Conservation (phyloP, 805 yeast species). For the Hanseniaspora taiwanica region DNA sequence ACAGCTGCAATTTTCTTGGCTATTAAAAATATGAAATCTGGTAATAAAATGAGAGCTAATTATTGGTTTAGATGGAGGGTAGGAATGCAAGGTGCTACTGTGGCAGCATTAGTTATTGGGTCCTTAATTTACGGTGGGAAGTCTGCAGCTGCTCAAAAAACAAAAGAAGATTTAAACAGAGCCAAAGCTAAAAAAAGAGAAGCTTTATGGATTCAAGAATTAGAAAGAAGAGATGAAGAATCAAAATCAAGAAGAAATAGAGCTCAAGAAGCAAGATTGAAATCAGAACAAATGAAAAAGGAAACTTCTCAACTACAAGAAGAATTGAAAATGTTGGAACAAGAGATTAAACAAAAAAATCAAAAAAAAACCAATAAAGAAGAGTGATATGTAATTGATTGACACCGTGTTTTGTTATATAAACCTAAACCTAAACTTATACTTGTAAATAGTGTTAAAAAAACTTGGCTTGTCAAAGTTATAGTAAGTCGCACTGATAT, state of each 20-base stretch:
- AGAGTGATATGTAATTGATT: no score
- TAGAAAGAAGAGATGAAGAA: constrained; percentile 74
- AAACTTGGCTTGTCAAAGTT: no score
- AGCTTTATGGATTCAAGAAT: constrained; percentile 74
- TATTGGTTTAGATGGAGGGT: constrained; percentile 84
- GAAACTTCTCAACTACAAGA: constrained; percentile 15
- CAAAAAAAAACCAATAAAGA: background rate
- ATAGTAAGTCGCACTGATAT: no score
- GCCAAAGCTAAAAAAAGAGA: constrained; percentile 71
- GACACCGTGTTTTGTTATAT: no score
- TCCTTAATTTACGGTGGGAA: constrained; percentile 53
- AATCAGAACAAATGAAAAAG: constrained; percentile 26
- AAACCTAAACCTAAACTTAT: no score
- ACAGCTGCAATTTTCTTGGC: constrained; percentile 72
- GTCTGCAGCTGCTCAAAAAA: constrained; percentile 29
- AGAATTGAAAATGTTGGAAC: constrained; percentile 18
- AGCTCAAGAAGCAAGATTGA: constrained; percentile 45
- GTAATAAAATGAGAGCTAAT: constrained; percentile 67
- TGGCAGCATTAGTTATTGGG: constrained; percentile 72
- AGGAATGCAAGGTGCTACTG: constrained; percentile 70
- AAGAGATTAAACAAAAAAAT: background rate
- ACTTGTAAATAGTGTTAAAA: no score
- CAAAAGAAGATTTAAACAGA: constrained; percentile 51
- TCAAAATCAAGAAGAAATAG: constrained; percentile 54
- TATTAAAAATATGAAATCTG: constrained; percentile 57